phyloP scores from a whole-genome alignment of 108 stramenopile genomes.

The Cyclotella sp. region DNA sequence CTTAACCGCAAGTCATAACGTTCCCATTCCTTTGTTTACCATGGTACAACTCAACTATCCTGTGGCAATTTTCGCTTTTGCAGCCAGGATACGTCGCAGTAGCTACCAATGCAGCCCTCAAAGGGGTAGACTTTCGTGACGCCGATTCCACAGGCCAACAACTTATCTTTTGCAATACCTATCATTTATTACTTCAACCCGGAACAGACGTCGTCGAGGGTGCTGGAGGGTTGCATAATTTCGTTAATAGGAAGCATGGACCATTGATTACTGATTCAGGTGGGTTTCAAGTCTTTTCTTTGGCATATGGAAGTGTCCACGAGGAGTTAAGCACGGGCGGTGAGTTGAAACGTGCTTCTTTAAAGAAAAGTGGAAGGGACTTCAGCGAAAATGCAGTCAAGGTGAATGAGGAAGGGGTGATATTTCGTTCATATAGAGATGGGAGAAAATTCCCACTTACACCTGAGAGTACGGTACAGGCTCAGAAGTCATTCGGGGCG shows the following conservation, averaged over 20 bases:
- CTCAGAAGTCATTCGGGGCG: slow-evolving; percentile 91
- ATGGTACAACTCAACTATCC: no score
- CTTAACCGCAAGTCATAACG: no score
- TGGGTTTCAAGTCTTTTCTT: slow-evolving; percentile 93
- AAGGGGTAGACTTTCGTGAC: slow-evolving; percentile 80
- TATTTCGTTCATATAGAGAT: slow-evolving; percentile 90
- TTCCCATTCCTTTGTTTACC: no score
- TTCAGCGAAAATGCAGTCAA: slow-evolving; percentile 57
- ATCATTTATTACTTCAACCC: slow-evolving; percentile 93
- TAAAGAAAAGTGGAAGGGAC: slow-evolving; percentile 5
- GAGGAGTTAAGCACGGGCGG: slow-evolving; percentile 81
- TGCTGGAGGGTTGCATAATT: slow-evolving; percentile 94
- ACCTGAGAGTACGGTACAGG: slow-evolving; percentile 89
- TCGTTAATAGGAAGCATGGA: slow-evolving; percentile 70
- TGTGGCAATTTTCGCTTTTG: slow-evolving; percentile 60
- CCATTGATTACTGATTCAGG: slow-evolving; percentile 94
- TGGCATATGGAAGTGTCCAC: slow-evolving; percentile 85
- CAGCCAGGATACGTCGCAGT: slow-evolving; percentile 92
- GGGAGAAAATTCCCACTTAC: slow-evolving; percentile 85
- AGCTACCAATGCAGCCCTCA: slow-evolving; percentile 93
- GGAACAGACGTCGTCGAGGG: slow-evolving; percentile 83
- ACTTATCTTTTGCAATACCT: slow-evolving; percentile 93
- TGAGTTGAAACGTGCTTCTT: slow-evolving; percentile 76
- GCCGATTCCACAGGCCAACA: slow-evolving; percentile 82
- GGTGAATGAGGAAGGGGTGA: slow-evolving; percentile 90